Conservation (phyloP, 2,329 filamentous ascomycete species). For the Aspergillus alliaceus region DNA sequence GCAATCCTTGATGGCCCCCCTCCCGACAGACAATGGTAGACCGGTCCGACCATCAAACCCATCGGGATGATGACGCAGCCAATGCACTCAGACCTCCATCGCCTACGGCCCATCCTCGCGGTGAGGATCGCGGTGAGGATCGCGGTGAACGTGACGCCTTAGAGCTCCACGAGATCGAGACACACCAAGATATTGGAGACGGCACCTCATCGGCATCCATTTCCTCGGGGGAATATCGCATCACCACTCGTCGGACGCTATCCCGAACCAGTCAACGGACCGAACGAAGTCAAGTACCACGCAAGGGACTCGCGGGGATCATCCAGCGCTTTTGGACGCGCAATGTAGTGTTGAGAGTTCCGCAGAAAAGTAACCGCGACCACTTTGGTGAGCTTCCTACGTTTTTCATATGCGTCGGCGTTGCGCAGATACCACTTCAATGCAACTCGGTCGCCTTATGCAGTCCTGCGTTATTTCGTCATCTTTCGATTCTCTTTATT, state of each 20-base stretch:
- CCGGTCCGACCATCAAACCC: constrained; percentile 7
- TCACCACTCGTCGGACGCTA: constrained; percentile 23
- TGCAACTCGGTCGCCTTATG: background rate
- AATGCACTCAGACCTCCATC: background rate
- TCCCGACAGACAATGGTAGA: background rate
- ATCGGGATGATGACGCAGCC: background rate
- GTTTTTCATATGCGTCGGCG: background rate
- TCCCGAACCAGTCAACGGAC: constrained; percentile 20
- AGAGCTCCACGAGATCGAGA: constrained; percentile 33
- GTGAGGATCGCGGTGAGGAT: constrained; percentile 3
- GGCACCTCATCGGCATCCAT: constrained; percentile 26
- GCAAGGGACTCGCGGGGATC: constrained; percentile 60
- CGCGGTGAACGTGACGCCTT: constrained; percentile 20
- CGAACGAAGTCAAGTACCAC: constrained; percentile 5
- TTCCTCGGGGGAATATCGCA: constrained; percentile 35
- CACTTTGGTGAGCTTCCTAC: constrained; percentile 36
- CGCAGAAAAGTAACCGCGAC: constrained; percentile 43
- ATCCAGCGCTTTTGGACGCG: constrained; percentile 80
- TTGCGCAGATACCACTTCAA: background rate
- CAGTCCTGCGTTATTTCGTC: background rate
- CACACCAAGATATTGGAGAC: constrained; percentile 26
- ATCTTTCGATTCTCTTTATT: background rate
- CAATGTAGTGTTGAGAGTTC: constrained; percentile 38
- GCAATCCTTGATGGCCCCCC: background rate
- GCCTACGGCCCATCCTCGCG: background rate